These are phyloP conservation scores for Aphanomyces astaci DNA, from an alignment of 352 stramenopile species.

Conservation along the genomic window DNA sequence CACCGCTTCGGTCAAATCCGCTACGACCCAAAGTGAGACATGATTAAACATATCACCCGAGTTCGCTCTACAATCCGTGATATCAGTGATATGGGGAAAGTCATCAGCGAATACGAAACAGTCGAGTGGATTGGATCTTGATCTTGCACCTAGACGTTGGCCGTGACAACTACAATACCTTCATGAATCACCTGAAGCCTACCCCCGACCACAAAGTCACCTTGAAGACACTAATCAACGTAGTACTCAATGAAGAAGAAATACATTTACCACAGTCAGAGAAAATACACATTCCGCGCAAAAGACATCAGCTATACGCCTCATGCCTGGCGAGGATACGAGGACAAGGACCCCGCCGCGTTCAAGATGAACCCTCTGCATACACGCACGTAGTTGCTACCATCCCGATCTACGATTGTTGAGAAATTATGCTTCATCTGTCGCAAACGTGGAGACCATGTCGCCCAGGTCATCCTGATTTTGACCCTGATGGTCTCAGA, in stretches of 20 bases:
- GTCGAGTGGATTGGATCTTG: neutral
- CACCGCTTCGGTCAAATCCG: neutral
- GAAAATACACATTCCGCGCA: neutral
- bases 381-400: neutral
- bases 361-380: neutral
- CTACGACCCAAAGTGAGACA: neutral
- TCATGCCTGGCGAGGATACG: neutral
- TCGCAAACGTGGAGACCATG: neutral
- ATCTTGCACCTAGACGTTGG: neutral
- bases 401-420: too few relatives aligned
- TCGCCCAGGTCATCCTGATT: neutral
- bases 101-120: neutral
- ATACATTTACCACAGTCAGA: too few relatives aligned
- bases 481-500: neutral
- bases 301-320: neutral
- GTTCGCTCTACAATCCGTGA: neutral
- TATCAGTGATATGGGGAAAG: neutral
- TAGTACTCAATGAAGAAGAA: neutral
- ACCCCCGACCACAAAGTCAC: neutral
- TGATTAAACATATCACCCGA: neutral
- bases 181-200: neutral
- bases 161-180: neutral
- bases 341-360: neutral
- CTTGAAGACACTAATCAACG: neutral
- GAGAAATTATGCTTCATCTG: neutral